Conservation (phyloP, 2,329 filamentous ascomycete species). For the Exserohilum rostratum region DNA sequence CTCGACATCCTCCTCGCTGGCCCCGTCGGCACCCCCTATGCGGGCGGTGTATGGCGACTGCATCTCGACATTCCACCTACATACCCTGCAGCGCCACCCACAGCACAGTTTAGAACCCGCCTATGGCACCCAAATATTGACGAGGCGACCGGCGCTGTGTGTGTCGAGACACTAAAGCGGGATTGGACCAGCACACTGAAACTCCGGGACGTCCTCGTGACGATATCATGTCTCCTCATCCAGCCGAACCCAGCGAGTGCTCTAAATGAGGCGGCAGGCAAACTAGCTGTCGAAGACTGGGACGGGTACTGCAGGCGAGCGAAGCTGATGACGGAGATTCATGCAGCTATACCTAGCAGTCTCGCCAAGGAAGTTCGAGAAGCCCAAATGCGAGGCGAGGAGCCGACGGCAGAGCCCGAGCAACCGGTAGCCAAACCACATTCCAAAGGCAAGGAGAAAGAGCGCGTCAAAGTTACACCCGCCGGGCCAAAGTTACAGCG, state of each 20-base stretch:
- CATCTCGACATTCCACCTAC: slow-evolving; percentile 64
- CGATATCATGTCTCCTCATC: slow-evolving; percentile 67
- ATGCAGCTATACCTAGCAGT: slow-evolving; percentile 60
- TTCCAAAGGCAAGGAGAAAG: slow-evolving; percentile 33
- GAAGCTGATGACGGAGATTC: slow-evolving; percentile 66
- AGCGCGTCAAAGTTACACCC: slow-evolving; percentile 25
- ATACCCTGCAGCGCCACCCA: slow-evolving; percentile 61
- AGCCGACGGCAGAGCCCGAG: slow-evolving; percentile 38
- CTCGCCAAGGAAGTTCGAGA: slow-evolving; percentile 55
- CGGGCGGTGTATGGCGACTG: slow-evolving; percentile 63
- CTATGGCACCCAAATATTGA: slow-evolving; percentile 72
- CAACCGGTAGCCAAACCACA: slow-evolving; percentile 21
- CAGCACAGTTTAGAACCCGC: slow-evolving; percentile 64
- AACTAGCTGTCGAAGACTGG: slow-evolving; percentile 63
- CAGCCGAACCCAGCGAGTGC: slow-evolving; percentile 69
- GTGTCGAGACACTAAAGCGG: slow-evolving; percentile 68
- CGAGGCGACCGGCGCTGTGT: slow-evolving; percentile 65
- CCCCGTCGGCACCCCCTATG: slow-evolving; percentile 65
- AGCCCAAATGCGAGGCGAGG: slow-evolving; percentile 62
- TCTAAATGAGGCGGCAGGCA: slow-evolving; percentile 65
- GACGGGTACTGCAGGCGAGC: slow-evolving; percentile 63
- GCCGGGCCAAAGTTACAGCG: slow-evolving; percentile 27
- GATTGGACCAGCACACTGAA: slow-evolving; percentile 66
- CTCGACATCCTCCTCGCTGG: slow-evolving; percentile 65
- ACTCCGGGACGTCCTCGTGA: slow-evolving; percentile 63